A percentile compares a stretch with the other conserved stretches of the same genome.
Conservation (phyloP, 768 basidiomycete species). For the Psilocybe azurescens region DNA sequence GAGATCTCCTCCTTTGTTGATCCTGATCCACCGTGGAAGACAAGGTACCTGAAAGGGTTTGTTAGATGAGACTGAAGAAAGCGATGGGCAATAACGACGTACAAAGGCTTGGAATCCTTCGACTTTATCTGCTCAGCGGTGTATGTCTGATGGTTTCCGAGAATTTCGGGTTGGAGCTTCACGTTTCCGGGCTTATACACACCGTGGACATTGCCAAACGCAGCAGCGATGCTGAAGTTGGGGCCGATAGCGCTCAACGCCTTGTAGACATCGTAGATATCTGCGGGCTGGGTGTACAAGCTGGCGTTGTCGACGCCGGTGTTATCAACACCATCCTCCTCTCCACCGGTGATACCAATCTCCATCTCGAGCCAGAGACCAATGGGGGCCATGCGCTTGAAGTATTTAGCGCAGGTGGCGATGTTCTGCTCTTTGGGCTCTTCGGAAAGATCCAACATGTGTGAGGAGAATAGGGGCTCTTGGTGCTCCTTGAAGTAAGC, state of each 20-base stretch:
- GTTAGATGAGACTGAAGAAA: background rate
- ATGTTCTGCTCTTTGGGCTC: constrained; percentile 95
- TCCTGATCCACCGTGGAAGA: constrained; percentile 99
- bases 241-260: constrained; percentile 85
- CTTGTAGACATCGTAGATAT: constrained; percentile 89
- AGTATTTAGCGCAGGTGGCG: constrained; percentile 90
- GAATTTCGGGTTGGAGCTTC: constrained; percentile 86
- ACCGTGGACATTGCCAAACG: constrained; percentile 98
- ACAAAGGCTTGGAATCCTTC: constrained; percentile 80
- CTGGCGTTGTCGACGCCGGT: constrained; percentile 90
- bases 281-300: constrained; percentile 97
- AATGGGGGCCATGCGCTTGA: constrained; percentile 91
- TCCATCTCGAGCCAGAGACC: constrained; percentile 99
- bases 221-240: constrained; percentile 98
- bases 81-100: constrained; percentile 30
- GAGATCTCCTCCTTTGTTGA: constrained; percentile 95
- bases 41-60: constrained; percentile 73
- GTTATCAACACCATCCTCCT: constrained; percentile 99
- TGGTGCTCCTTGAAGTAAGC: constrained; percentile 89
- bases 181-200: constrained; percentile 99
- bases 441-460: constrained; percentile 99
- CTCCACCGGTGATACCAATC: constrained; percentile 99
- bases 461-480: constrained; percentile 91
- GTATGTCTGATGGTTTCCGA: constrained; percentile 88
- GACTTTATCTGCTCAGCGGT: constrained; percentile 71